phyloP scores from a whole-genome alignment of 192 early-diverging fungal species.

The Coemansia sp. region DNA sequence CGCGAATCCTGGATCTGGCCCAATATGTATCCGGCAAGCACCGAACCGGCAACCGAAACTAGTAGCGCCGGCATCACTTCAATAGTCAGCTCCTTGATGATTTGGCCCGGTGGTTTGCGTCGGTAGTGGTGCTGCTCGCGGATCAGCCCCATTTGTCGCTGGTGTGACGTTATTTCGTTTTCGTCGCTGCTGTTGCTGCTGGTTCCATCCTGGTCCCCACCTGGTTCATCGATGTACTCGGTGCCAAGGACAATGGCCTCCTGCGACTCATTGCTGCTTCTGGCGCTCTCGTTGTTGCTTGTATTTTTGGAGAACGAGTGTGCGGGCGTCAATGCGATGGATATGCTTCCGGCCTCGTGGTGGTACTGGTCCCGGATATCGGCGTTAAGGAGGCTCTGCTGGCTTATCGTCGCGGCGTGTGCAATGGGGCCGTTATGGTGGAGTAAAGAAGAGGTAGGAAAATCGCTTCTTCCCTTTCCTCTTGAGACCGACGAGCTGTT shows the following conservation, averaged over 20 bases:
- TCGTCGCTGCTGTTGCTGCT: not conserved
- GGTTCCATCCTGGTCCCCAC: not conserved
- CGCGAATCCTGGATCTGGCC: conserved; percentile 66
- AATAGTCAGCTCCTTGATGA: conserved; percentile 35
- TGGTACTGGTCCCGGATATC: not conserved
- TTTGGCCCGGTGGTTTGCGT: conserved; percentile 16
- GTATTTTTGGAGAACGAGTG: not conserved
- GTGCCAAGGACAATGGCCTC: not conserved
- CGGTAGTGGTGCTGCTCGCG: conserved; percentile 1
- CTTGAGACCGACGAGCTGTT: not conserved
- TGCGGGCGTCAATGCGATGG: not conserved
- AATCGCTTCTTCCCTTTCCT: too few species aligned
- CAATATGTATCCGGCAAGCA: conserved; percentile 70
- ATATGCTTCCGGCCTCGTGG: not conserved
- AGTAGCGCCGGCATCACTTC: conserved; percentile 67
- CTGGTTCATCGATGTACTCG: not conserved
- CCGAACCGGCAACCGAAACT: conserved; percentile 68
- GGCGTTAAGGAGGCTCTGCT: not conserved
- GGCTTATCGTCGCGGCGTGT: not conserved
- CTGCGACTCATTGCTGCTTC: not conserved
- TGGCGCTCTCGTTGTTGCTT: not conserved
- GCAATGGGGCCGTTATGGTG: not conserved
- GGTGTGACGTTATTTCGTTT: not conserved
- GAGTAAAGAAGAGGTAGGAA: not conserved
- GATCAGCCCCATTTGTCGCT: not conserved